phyloP scores from a whole-genome alignment of 2,329 filamentous ascomycete species.

The Neofusicoccum kwambonambiense region DNA sequence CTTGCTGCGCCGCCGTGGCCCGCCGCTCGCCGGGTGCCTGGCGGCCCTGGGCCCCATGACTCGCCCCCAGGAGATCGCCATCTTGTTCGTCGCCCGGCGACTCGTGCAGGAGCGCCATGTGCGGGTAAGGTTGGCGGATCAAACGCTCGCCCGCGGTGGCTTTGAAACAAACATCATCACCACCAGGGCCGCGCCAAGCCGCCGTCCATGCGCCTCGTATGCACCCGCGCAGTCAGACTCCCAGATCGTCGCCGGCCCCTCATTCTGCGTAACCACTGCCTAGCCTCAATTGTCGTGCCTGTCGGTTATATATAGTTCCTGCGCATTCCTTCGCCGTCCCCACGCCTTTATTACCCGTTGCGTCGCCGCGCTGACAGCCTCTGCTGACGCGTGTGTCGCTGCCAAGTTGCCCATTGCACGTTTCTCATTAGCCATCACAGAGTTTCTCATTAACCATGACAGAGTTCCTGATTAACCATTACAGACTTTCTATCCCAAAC shows the following conservation, averaged over 20 bases:
- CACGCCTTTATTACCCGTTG: not conserved
- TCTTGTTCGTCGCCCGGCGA: not conserved
- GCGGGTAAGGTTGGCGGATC: constrained; percentile 10
- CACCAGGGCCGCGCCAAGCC: not conserved
- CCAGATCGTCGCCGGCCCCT: not conserved
- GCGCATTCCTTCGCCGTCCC: not conserved
- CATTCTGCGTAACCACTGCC: not conserved
- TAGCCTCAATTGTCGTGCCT: not conserved
- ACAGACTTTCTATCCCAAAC: constrained; percentile 7
- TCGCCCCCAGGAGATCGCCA: constrained; percentile 7
- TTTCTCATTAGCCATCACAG: not conserved
- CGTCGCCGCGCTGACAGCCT: not conserved
- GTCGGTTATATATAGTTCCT: not conserved
- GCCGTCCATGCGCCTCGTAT: constrained; percentile 1
- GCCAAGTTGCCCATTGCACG: not conserved
- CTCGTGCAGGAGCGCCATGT: constrained; percentile 5
- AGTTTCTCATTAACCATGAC: constrained; percentile 2
- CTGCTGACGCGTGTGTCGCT: not conserved
- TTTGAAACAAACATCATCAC: constrained; percentile 5
- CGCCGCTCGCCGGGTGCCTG: not conserved
- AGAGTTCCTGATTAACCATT: not conserved
- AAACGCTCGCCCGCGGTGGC: not conserved
- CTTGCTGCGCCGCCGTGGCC: not conserved
- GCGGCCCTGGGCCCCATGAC: not conserved
- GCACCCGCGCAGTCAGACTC: not conserved